Evolutionary conservation across 1,284 basidiomycete species (phyloP).

Genomic region (Leccinum pachyderme): DNA sequence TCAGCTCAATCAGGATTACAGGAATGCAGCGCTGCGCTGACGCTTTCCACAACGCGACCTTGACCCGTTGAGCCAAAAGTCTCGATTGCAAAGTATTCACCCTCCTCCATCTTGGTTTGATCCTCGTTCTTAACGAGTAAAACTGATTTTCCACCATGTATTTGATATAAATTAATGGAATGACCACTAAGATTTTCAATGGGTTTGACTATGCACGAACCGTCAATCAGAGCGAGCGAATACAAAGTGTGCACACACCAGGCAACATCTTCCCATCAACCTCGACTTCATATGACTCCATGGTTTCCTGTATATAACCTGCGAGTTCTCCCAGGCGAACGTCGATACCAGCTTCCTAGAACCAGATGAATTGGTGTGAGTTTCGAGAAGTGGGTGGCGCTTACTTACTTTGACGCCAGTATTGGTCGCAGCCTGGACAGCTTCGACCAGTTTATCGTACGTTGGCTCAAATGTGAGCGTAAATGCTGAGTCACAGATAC

Average conservation of each 20-base stretch:
- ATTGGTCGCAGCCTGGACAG: conserved; percentile 93
- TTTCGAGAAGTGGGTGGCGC: conserved; percentile 3
- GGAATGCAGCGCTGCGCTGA: conserved; percentile 40
- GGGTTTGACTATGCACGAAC: conserved; percentile 67
- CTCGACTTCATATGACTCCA: conserved; percentile 99
- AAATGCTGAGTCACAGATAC: conserved; percentile 95
- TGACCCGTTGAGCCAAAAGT: conserved; percentile 98
- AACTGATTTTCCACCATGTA: conserved; percentile 88
- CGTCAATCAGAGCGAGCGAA: conserved; percentile 1
- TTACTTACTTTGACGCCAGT: conserved; percentile 73
- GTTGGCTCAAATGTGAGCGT: conserved; percentile 89
- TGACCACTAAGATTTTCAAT: conserved; percentile 93
- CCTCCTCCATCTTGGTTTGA: conserved; percentile 98
- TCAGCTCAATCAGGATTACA: conserved; percentile 8
- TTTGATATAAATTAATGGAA: conserved; percentile 85
- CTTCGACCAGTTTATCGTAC: conserved; percentile 87
- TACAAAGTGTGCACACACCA: conserved; percentile 48
- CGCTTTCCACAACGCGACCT: conserved; percentile 87
- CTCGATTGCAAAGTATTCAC: conserved; percentile 98
- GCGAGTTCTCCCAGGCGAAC: conserved; percentile 92
- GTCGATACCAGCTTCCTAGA: conserved; percentile 94
- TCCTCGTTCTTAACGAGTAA: conserved; percentile 88
- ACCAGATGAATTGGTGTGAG: conserved; percentile 8
- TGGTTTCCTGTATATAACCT: conserved; percentile 93
- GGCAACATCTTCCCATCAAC: conserved; percentile 82